phyloP scores from a whole-genome alignment of 78 protist genomes.

The Speleostelium caveatum region DNA sequence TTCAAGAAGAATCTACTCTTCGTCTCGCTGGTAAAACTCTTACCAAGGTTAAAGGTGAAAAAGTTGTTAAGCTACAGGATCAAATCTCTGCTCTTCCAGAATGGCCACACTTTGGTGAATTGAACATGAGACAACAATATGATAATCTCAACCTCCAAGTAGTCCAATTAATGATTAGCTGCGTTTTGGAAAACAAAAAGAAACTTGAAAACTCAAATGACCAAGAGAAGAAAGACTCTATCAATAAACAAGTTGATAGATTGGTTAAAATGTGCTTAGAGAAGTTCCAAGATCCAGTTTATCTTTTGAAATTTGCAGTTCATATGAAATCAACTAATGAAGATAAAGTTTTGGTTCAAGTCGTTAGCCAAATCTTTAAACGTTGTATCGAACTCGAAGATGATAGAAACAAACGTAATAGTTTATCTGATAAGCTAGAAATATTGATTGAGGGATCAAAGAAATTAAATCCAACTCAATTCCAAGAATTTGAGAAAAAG shows the following conservation, averaged over 20 bases:
- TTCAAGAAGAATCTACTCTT: not conserved
- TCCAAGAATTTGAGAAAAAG: not conserved
- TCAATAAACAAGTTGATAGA: conserved; percentile 23
- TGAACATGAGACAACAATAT: conserved; percentile 40
- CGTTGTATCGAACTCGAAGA: conserved; percentile 49
- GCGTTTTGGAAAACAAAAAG: conserved; percentile 47
- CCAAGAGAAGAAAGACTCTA: not conserved
- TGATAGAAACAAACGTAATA: not conserved
- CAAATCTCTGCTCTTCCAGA: conserved; percentile 37
- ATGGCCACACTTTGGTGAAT: conserved; percentile 40
- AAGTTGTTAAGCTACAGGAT: not conserved
- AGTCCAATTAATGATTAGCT: conserved; percentile 49
- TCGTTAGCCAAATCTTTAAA: conserved; percentile 45
- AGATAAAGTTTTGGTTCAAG: conserved; percentile 32
- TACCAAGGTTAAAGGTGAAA: not conserved
- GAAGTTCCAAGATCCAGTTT: conserved; percentile 69
- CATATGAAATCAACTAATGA: conserved; percentile 34
- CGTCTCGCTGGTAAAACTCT: conserved; percentile 37
- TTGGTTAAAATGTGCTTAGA: conserved; percentile 48
- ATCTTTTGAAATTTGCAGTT: conserved; percentile 37
- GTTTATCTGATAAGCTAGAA: not conserved
- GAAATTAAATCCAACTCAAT: not conserved
- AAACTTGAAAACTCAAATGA: conserved; percentile 30
- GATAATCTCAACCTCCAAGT: conserved; percentile 40
- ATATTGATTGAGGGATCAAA: not conserved